Base-by-base conservation (phyloP, 2,329 filamentous ascomycete genomes). In the Fusarium graminum region DNA sequence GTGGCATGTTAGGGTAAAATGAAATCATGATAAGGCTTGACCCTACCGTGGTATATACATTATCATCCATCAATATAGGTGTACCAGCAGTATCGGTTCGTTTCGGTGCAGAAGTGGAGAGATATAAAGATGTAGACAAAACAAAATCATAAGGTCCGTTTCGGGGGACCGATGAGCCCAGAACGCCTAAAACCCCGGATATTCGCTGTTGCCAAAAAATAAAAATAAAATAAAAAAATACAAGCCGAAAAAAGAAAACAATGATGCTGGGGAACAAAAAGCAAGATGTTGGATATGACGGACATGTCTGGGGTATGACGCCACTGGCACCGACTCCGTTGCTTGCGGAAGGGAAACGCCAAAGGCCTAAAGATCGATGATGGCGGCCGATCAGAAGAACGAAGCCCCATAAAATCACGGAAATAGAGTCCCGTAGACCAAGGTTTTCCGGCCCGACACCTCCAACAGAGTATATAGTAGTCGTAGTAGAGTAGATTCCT, bases 121-220 rank as follows among this genome's bases (percentile, higher is more conserved):
- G 30, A 13, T 19, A 41, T 39, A 22, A 40, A 36, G 36, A 51
- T 22, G 19, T 29, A 38, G 25, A 50, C 12, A 46, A 25, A 43
- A 40, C n/a, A 40, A 34, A 34, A 43, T 14, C 30, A 34, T 46
- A 34, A 41, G 29, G 45, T 67, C 59, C 36, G 32, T 55, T 46
- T 54, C 51, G 40, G 52, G 46, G 46, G 32, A 36, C 32, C 32
- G 16, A n/a, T 36, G 32, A 6, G n/a, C 14, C 38, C 51, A 19
- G 12, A 53, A 51, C 64, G 63, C 64, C 64, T 34, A 52, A n/a
- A 50, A 65, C 46, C 50, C 59, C 64, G 36, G 64, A 56, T 60
- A 30, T 63, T 55, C 64, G 63, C 64, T 59, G 38, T 30, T 47
- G 28, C 47, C 25, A 17, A 29, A 52, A 56, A 36, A 22, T 22